Conservation (phyloP, 2,329 filamentous ascomycete genomes). For the Phyllosticta citrichinensis region DNA sequence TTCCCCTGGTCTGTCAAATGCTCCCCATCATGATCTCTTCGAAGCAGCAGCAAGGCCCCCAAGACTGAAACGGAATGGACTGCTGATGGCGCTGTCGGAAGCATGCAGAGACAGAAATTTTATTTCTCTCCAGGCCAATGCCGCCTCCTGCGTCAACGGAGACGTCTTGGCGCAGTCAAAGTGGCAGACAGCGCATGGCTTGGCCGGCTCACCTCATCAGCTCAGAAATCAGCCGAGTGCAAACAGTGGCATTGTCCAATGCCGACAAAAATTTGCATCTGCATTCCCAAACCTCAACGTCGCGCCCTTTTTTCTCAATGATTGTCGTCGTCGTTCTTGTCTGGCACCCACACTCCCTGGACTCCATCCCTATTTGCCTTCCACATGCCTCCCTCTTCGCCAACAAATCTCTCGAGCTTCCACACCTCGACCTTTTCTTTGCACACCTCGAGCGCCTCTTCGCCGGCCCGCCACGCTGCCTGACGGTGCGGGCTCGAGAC, state of each 20-base stretch:
- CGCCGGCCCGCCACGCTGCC: constrained; percentile 77
- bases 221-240: neutral
- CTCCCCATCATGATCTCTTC: neutral
- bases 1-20: neutral
- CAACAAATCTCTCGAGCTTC: constrained; percentile 83
- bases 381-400: constrained; percentile 67
- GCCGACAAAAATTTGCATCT: neutral
- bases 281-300: neutral
- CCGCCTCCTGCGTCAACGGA: neutral
- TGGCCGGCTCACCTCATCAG: neutral
- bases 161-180: neutral
- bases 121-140: neutral
- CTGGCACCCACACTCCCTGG: constrained; percentile 39
- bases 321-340: constrained; percentile 15
- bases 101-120: neutral
- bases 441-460: constrained; percentile 78
- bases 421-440: constrained; percentile 88
- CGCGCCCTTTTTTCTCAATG: neutral
- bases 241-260: neutral
- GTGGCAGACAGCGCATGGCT: neutral
- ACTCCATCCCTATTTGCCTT: constrained; percentile 74
- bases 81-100: neutral
- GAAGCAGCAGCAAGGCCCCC: neutral
- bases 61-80: neutral
- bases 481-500: constrained; percentile 75